A percentile compares a stretch with the other conserved stretches of the same genome.
phyloP scores from a whole-genome alignment of 495 filamentous ascomycete genomes.

The Neurospora tetrasperma region DNA sequence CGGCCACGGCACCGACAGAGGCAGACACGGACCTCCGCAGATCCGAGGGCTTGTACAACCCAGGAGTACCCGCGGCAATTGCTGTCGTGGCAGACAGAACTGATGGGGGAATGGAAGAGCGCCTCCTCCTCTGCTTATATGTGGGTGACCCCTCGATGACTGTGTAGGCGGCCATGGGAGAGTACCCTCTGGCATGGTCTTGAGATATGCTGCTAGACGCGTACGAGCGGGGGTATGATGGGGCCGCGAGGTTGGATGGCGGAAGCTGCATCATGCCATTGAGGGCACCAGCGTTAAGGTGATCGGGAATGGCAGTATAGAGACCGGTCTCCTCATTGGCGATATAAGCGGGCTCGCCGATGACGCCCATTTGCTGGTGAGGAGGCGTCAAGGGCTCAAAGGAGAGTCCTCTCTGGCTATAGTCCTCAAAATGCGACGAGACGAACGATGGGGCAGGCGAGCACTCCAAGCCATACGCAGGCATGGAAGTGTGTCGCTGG shows the following conservation, averaged over 20 bases:
- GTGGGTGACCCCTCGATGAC: conserved; percentile 96
- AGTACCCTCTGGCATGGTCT: background rate
- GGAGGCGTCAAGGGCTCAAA: conserved; percentile 95
- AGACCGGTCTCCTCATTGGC: conserved; percentile 94
- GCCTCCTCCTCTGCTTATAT: conserved; percentile 91
- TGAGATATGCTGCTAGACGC: conserved; percentile 47
- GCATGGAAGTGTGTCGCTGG: conserved; percentile 93
- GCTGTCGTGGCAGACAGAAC: conserved; percentile 54
- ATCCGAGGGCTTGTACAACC: conserved; percentile 66
- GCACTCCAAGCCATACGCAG: conserved; percentile 86
- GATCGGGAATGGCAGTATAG: conserved; percentile 88
- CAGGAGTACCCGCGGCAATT: conserved; percentile 41
- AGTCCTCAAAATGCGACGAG: conserved; percentile 93
- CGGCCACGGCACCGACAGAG: conserved; percentile 73
- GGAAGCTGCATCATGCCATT: conserved; percentile 86
- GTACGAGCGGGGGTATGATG: conserved; percentile 67
- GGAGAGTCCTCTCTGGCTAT: conserved; percentile 90
- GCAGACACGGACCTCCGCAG: conserved; percentile 83
- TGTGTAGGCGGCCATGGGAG: conserved; percentile 53
- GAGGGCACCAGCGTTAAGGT: conserved; percentile 45
- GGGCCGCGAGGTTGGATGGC: conserved; percentile 69
- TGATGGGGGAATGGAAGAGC: conserved; percentile 79
- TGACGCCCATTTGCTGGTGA: conserved; percentile 68
- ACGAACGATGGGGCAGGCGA: conserved; percentile 96
- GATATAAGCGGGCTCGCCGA: conserved; percentile 88